These are phyloP conservation scores for Tetraselmis striata DNA, from an alignment of 139 green algal genomes.

Conservation along the genomic window DNA sequence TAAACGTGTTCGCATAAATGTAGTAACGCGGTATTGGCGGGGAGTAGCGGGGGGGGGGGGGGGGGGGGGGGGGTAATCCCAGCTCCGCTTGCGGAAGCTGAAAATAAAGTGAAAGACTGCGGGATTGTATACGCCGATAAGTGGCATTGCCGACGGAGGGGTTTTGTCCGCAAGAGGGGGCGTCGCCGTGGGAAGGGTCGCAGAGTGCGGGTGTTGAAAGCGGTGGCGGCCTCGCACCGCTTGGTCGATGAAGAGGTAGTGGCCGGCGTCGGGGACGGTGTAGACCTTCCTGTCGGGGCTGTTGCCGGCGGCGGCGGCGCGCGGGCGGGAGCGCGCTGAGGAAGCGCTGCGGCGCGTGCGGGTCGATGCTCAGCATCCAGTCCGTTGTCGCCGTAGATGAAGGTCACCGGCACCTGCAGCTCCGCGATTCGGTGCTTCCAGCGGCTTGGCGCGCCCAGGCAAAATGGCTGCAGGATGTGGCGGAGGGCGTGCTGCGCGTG, in stretches of 20 bases:
- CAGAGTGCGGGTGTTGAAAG: background rate
- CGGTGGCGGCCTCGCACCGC: constrained; percentile 4
- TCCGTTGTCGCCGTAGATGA: constrained; percentile 68
- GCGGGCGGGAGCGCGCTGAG: constrained; percentile 4
- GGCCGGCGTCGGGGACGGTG: constrained; percentile 43
- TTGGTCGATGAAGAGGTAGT: constrained; percentile 77
- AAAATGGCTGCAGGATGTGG: constrained; percentile 72
- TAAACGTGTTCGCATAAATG: no score
- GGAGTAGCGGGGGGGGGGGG: no score
- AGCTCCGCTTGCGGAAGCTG: no score
- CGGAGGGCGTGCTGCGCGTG: constrained; percentile 51
- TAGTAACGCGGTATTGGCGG: no score
- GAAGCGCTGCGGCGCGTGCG: constrained; percentile 15
- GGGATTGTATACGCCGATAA: background rate
- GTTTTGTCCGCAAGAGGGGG: background rate
- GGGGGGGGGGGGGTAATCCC: no score
- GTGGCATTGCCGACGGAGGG: background rate
- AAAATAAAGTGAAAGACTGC: background rate
- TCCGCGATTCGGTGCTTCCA: constrained; percentile 60
- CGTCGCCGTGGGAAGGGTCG: background rate
- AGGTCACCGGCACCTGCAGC: constrained; percentile 54
- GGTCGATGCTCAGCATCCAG: constrained; percentile 58
- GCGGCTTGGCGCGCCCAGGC: constrained; percentile 58
- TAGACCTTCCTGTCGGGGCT: constrained; percentile 7
- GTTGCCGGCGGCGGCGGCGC: background rate